Conservation (phyloP, 345 rosid genomes). For the Orychophragmus violaceus region DNA sequence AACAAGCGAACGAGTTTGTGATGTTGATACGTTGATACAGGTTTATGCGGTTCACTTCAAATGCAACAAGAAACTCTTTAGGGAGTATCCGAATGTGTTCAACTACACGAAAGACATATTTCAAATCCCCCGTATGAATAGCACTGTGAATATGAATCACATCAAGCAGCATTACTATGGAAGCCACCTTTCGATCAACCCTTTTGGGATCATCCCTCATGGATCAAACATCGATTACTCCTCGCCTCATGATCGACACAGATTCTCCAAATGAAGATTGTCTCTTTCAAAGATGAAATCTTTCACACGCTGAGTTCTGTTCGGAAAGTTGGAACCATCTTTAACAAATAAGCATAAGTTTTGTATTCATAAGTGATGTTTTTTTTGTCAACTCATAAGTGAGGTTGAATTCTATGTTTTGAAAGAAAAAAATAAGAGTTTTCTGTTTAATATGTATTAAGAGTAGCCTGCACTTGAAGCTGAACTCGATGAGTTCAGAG, state of each 20-base stretch:
- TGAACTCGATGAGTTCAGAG: too few relatives aligned
- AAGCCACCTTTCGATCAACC: slow-evolving; percentile 63
- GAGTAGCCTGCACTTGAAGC: too few relatives aligned
- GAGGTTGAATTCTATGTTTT: neutral
- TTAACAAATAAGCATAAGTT: slow-evolving; percentile 3
- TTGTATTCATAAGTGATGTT: neutral
- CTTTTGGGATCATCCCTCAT: slow-evolving; percentile 50
- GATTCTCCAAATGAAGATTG: slow-evolving; percentile 29
- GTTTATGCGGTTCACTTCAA: slow-evolving; percentile 73
- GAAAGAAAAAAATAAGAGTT: neutral
- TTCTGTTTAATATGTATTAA: neutral
- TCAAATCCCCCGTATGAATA: slow-evolving; percentile 49
- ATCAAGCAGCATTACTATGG: slow-evolving; percentile 73
- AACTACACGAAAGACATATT: slow-evolving; percentile 62
- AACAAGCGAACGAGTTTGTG: neutral
- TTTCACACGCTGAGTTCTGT: neutral
- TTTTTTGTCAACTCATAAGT: too few relatives aligned
- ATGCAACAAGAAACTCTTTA: slow-evolving; percentile 69
- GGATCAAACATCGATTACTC: slow-evolving; percentile 59
- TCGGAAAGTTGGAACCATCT: neutral
- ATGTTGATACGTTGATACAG: slow-evolving; percentile 25
- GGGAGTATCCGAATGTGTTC: slow-evolving; percentile 70
- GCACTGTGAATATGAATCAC: slow-evolving; percentile 59
- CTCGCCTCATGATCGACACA: slow-evolving; percentile 48
- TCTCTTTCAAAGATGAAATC: neutral